phyloP scores from a whole-genome alignment of 768 basidiomycete genomes.

The Thelephora aurantiotincta region DNA sequence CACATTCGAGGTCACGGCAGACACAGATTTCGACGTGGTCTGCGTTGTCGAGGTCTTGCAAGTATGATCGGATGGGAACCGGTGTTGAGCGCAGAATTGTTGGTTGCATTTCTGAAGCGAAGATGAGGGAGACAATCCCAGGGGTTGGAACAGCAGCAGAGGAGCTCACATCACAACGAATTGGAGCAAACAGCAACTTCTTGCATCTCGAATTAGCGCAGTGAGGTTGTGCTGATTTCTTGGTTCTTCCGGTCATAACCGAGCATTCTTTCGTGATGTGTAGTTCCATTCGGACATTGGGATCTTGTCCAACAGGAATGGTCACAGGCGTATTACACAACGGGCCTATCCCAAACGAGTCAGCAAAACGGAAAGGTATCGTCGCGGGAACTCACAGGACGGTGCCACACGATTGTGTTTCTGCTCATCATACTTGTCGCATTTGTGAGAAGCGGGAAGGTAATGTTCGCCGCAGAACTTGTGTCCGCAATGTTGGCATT shows the following conservation, averaged over 20 bases:
- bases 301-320: constrained; percentile 64
- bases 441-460: constrained; percentile 50
- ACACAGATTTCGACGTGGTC: constrained; percentile 3
- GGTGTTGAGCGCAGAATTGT: constrained; percentile 67
- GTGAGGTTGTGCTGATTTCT: constrained; percentile 32
- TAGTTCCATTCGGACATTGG: constrained; percentile 67
- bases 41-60: constrained; percentile 22
- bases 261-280: constrained; percentile 57
- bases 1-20: constrained; percentile 9
- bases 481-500: constrained; percentile 64
- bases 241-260: constrained; percentile 50
- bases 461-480: constrained; percentile 74
- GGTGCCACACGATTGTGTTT: constrained; percentile 68
- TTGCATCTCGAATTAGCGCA: constrained; percentile 53
- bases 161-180: constrained; percentile 53
- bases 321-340: constrained; percentile 66
- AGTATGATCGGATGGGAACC: constrained; percentile 61
- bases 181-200: constrained; percentile 63
- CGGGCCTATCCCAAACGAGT: constrained; percentile 34
- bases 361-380: background rate
- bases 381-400: constrained; percentile 34
- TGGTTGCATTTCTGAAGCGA: constrained; percentile 44
- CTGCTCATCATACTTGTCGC: constrained; percentile 55
- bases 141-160: background rate
- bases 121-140: constrained; percentile 1